Base-by-base conservation (phyloP, 2,329 filamentous ascomycete species). In the Colletotrichum karsti region DNA sequence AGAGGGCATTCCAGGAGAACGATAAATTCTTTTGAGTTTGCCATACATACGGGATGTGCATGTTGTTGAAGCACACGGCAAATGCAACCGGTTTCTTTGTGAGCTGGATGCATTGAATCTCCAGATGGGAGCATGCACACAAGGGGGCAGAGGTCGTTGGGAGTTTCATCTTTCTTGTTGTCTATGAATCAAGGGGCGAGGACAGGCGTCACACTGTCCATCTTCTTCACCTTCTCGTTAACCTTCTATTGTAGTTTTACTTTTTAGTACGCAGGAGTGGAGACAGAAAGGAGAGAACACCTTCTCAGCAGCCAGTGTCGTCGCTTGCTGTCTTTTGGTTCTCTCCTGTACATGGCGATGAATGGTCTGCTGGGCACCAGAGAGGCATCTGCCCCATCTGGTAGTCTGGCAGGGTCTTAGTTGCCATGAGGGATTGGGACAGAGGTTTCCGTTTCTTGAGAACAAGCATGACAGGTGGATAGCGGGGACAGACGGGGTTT, bases 221-320 rank as follows among this genome's bases (percentile, higher is more conserved):
- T 24, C 18, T 55, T 50, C 61, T 39, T 53, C 39, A 59, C 65
- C 59, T 35, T 59, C 46, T 64, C 46, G 61, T 65, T 68, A 41
- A 48, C 54, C 39, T 67, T 58, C 44, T 12, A 39, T 67, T 65
- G 61, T 65, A 59, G 46, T 65, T 65, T 65, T 65, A 50, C 33
- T 54, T 20, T 54, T 35, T 67, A 44, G 20, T 57, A 20, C 35
- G 7, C 15, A 30, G 18, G 41, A 37, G 53, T 18, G 26, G n/a
- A 30, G 42, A 35, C 10, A 15, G 53, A 13, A 9, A 15, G 24
- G 20, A n/a, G n/a, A 54, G 24, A 28, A 26, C 9, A 18, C 13
- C 3, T 60, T n/a, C 9, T 12, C 20, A 10, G 42, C 63, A 51
- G 26, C 26, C 26, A 42, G 55, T 6, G 30, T 10, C 9, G 41